phyloP scores from a whole-genome alignment of 2,329 filamentous ascomycete species.

The Pseudogymnoascus sp. region DNA sequence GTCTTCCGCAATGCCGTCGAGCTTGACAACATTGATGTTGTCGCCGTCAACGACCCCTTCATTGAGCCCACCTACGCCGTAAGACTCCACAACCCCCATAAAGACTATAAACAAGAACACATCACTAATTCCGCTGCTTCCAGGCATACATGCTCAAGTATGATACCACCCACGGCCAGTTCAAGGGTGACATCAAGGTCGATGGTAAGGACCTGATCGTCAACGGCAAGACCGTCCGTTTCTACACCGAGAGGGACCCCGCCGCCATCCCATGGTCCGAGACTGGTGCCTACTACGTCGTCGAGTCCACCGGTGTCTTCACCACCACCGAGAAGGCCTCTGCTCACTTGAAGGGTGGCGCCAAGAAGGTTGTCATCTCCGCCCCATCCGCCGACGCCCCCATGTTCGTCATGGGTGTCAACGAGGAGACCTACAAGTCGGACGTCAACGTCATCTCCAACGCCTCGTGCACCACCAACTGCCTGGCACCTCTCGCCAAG shows the following conservation, averaged over 20 bases:
- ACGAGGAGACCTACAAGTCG: constrained; percentile 87
- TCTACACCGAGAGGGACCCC: constrained; percentile 91
- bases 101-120: neutral
- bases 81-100: constrained; percentile 36
- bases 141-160: constrained; percentile 99
- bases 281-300: constrained; percentile 84
- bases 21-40: constrained; percentile 81
- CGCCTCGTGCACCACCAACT: constrained; percentile 99
- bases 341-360: constrained; percentile 90
- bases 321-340: constrained; percentile 95
- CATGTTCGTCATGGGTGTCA: constrained; percentile 99
- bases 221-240: constrained; percentile 91
- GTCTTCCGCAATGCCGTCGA: constrained; percentile 97
- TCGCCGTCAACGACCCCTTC: constrained; percentile 99
- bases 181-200: constrained; percentile 83
- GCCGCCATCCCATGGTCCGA: constrained; percentile 82
- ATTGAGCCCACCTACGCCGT: constrained; percentile 97
- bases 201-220: constrained; percentile 66
- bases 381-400: constrained; percentile 90
- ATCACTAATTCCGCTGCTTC: constrained; percentile 16
- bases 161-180: constrained; percentile 91
- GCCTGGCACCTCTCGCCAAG: constrained; percentile 98
- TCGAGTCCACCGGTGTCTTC: constrained; percentile 98
- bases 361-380: constrained; percentile 96
- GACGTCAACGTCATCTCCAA: constrained; percentile 94